Percentiles rank a stretch among this genome's conserved stretches.
Conservation (phyloP, 1,284 basidiomycete species). For the Apiotrichum brassicae region DNA sequence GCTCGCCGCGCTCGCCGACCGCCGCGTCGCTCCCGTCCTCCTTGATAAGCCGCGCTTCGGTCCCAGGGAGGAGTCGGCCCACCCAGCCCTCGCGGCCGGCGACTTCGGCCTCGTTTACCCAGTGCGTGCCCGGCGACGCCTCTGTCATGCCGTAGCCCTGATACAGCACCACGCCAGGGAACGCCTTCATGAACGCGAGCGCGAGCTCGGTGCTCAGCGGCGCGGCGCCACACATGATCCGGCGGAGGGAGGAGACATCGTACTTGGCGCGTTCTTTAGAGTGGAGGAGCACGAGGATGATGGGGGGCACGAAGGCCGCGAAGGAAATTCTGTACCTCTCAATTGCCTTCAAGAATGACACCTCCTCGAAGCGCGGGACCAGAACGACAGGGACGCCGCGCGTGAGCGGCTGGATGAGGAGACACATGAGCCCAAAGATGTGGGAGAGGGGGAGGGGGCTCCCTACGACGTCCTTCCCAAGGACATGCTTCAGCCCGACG, state of each 20-base stretch:
- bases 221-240: slow-evolving; percentile 71
- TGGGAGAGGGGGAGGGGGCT: slow-evolving; percentile 15
- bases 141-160: slow-evolving; percentile 51
- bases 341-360: slow-evolving; percentile 59
- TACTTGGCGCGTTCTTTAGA: slow-evolving; percentile 59
- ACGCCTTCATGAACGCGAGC: slow-evolving; percentile 21
- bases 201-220: slow-evolving; percentile 56
- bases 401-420: slow-evolving; percentile 59
- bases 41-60: slow-evolving; percentile 65
- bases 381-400: slow-evolving; percentile 60
- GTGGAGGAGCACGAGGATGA: slow-evolving; percentile 56
- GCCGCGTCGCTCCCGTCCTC: slow-evolving; percentile 48
- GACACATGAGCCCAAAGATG: slow-evolving; percentile 20
- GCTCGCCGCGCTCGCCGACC: slow-evolving; percentile 61
- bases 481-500: slow-evolving; percentile 4
- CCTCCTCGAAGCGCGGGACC: slow-evolving; percentile 57
- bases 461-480: slow-evolving; percentile 7
- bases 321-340: slow-evolving; percentile 62
- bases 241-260: slow-evolving; percentile 59
- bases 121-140: slow-evolving; percentile 40
- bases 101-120: slow-evolving; percentile 20
- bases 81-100: slow-evolving; percentile 54
- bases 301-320: slow-evolving; percentile 72
- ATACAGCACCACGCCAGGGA: slow-evolving; percentile 24
- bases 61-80: slow-evolving; percentile 68